Evolutionary conservation across 164 flowering plant genomes (phyloP), one percentile per base, ranked within the genome.

Genomic region (Cinnamomum micranthum): DNA sequence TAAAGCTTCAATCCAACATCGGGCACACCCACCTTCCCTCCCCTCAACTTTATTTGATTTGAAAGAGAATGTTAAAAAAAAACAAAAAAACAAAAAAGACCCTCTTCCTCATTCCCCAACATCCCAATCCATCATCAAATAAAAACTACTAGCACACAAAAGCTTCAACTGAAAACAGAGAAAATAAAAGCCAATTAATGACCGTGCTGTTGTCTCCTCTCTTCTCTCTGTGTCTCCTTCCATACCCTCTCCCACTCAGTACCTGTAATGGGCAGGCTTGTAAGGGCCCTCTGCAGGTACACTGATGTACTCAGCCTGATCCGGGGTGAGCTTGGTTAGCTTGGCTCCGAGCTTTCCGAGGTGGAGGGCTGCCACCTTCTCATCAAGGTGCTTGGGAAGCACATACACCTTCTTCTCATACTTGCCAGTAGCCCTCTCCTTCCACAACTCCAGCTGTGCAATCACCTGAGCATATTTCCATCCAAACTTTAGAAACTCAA

Each of bases 321-420:
- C 63, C 15, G 74, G 75, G 1, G 81, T 23, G 63, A 78, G 77
- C 81, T 78, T 78, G 75, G 81, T 78, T 5, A 78, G 77, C 41
- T 59, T 65, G 33, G 81, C 81, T 3, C 81, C 81, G 22, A 78
- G 81, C 75, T 79, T 79, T 59, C 76, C 75, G 3, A 79, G 78
- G 69, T 79, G 78, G 27, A 79, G 78, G 2, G 78, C 65, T 9
- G 78, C 81, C 7, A 79, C 78, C 78, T 71, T 75, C 81, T 79
- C 78, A 33, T 79, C 78, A 2, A 77, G 74, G 68, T 74, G 80
- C 80, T 78, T 78, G 15, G 81, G 81, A 31, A 78, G 67, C 66
- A 78, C 81, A 50, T 78, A 78, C 31, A 78, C 81, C 75, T 78
- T 71, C 77, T 78, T 78, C 77, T 78, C 77, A 28, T 78, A 78